Conservation (phyloP, 805 yeast genomes). For the Novakomyces olei region DNA sequence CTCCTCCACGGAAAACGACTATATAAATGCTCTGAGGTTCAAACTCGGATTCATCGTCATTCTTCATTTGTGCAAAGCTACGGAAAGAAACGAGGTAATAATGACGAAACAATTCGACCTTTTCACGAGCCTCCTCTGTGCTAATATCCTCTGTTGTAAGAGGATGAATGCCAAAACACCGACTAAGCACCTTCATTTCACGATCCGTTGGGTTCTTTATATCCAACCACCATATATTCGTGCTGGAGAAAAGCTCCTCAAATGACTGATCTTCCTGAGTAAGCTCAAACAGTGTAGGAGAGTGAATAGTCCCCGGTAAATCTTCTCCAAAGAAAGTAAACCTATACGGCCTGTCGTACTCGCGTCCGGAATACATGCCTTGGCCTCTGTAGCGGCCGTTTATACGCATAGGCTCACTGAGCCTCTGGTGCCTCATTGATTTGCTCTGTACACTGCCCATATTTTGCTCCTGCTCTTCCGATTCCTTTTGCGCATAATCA, state of each 20-base stretch:
- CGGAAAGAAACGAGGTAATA: constrained; percentile 84
- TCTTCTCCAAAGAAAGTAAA: constrained; percentile 1
- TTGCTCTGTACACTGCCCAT: background rate
- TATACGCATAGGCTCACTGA: constrained; percentile 5
- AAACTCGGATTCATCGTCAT: constrained; percentile 16
- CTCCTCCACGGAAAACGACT: constrained; percentile 76
- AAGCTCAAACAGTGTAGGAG: constrained; percentile 6
- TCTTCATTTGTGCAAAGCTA: constrained; percentile 42
- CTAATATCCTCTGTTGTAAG: constrained; percentile 88
- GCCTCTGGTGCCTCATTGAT: background rate
- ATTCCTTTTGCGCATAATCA: background rate
- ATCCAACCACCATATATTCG: constrained; percentile 79
- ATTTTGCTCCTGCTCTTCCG: background rate
- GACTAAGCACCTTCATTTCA: constrained; percentile 78
- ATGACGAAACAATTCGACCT: constrained; percentile 75
- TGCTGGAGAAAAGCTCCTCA: constrained; percentile 15
- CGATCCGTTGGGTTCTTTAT: constrained; percentile 85
- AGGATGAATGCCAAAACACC: constrained; percentile 88
- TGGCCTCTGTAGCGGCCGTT: constrained; percentile 1
- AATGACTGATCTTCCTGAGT: constrained; percentile 4
- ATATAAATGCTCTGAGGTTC: constrained; percentile 84
- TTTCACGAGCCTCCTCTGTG: constrained; percentile 82
- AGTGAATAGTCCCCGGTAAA: constrained; percentile 2
- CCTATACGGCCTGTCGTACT: constrained; percentile 1
- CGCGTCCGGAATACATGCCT: constrained; percentile 1